Conservation (phyloP, 352 stramenopile species). For the Pythium insidiosum region DNA sequence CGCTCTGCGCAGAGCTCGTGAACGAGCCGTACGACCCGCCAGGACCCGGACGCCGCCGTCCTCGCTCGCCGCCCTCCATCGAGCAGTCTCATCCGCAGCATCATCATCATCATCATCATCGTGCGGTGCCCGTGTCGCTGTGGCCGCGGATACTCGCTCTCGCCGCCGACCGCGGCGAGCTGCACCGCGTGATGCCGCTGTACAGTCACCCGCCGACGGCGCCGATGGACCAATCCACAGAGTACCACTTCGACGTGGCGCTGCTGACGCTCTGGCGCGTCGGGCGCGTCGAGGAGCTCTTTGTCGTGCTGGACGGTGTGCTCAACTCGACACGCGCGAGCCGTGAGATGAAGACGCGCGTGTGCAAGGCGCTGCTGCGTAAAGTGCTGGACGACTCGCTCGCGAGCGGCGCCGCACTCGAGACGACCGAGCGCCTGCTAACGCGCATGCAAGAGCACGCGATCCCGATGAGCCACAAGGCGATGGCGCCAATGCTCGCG, state of each 20-base stretch:
- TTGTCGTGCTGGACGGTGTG: slow-evolving; percentile 44
- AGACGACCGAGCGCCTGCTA: slow-evolving; percentile 32
- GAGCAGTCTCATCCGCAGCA: too few relatives aligned
- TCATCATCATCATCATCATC: too few relatives aligned
- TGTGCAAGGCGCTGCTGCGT: slow-evolving; percentile 59
- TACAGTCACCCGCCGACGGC: slow-evolving; percentile 34
- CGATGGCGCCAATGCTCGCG: slow-evolving; percentile 33
- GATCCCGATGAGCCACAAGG: slow-evolving; percentile 39
- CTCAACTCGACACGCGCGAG: slow-evolving; percentile 30
- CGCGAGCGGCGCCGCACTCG: too few relatives aligned
- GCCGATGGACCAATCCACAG: slow-evolving; percentile 31
- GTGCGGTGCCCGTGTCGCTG: slow-evolving; percentile 42
- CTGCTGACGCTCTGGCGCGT: slow-evolving; percentile 45
- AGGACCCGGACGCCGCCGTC: too few relatives aligned
- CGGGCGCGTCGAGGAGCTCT: slow-evolving; percentile 34
- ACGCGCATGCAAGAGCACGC: slow-evolving; percentile 50
- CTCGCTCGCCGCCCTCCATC: too few relatives aligned
- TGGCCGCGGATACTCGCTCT: slow-evolving; percentile 49
- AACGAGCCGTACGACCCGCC: too few relatives aligned
- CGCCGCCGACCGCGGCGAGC: slow-evolving; percentile 39
- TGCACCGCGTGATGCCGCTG: slow-evolving; percentile 53
- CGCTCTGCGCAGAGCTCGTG: slow-evolving; percentile 48
- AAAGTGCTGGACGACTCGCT: slow-evolving; percentile 33
- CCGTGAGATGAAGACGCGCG: slow-evolving; percentile 30
- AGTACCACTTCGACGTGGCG: slow-evolving; percentile 65